Base-by-base conservation (phyloP, 164 flowering plant genomes). In the Santalum album region DNA sequence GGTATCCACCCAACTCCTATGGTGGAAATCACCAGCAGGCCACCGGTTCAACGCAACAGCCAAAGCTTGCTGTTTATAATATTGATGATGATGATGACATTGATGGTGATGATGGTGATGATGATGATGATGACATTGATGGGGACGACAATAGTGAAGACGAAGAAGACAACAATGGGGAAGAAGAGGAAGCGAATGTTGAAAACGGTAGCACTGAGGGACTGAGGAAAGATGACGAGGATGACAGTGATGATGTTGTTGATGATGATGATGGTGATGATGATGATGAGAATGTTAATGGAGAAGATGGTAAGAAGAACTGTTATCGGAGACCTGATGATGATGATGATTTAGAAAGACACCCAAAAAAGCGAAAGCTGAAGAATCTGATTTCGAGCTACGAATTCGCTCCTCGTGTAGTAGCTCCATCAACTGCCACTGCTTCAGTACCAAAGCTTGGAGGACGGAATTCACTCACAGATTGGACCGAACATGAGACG, bases 361-460 rank as follows among this genome's bases (percentile, higher is more conserved):
- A 64, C 47, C 71, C 69, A 3, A 71, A 71, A 20, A 71, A 66
- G 53, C 49, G 73, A 36, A 71, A 65, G 66, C 42, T 74, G 60
- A 66, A 69, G 70, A 72, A 65, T 49, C 43, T 75, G 52, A 39
- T 65, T 14, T 64, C 72, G 7, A 70, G 68, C 40, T 73, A 73
- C 60, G 74, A 70, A 54, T 73, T 73, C 51, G 78, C 74, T 53
- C 74, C 78, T 43, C 78, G 78, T 46, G 48, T 59, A 1, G 51
- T 72, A n/a, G 59, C 73, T 7, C 57, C 79, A 20, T 17, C 74
- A n/a, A 20, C 54, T 2, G 43, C 56, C 1, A 14, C 65, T 36
- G 24, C 72, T 22, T 6, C 65, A 0, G 65, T 50, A 1, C 68
- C 73, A 23, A 76, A 66, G 51, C 4, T 46, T n/a, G 25, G 50